Base-by-base conservation (phyloP, 1,139 yeast genomes). In the Entelexis sorbosivorans region DNA sequence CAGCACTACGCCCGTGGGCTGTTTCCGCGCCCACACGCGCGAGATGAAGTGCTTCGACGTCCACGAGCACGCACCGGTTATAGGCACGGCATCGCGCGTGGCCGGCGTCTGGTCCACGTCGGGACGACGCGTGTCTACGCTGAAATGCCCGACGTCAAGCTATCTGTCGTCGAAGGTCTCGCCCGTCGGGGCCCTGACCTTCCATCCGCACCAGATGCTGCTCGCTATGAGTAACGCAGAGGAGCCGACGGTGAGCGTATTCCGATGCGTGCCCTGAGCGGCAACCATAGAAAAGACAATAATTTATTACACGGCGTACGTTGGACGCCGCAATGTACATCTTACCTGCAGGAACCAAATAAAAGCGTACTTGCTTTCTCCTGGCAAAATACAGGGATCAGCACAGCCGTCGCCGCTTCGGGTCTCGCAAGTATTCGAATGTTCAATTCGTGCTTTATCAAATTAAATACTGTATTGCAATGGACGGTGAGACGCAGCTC, bases 201-300 rank as follows among this genome's bases (percentile, higher is more conserved):
- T 91, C 65, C 99, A 91, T 64, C 99, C 99, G 1, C 98, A 93
- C 64, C 73, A 93, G 57, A 86, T 91, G 95, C 78, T 86, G 76
- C 65, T 91, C 65, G 97, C 96, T 1, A 85, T 87, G 0, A 82
- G 83, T 61, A 84, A 84, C 63, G 77, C 81, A 52, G 95, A 85
- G 62, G 95, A 85, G 62, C 75, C 89, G 1, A 77, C 77, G 58
- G 80, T 89, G 46, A 78, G 78, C 58, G 70, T 89, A 26, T 85
- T 82, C 62, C 71, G 73, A 50, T 78, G 84, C 59, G 47, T 44
- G 14, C 47, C 47, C 5, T 43, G 33, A 26, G 22, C 40, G 9
- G 35, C 20, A 20, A 36, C 13, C 13, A 36, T 13, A n/a, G 20
- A 38, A 26, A 24, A 38, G 20, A n/a, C n/a, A 64, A 44, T 39